Conservation (phyloP, 2,329 filamentous ascomycete genomes). For the Stylonectria norvegica region DNA sequence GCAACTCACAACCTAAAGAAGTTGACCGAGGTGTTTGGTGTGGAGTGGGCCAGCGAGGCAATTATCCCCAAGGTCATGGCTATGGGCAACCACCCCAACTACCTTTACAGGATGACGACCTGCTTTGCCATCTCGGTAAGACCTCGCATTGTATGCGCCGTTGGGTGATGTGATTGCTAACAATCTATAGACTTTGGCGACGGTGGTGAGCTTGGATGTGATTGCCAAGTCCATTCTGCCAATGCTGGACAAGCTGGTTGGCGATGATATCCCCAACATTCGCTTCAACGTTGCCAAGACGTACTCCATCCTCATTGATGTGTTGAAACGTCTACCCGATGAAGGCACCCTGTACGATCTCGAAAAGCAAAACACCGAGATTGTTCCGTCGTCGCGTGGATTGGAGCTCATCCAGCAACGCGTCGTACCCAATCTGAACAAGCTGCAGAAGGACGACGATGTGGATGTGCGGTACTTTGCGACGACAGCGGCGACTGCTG, state of each 20-base stretch:
- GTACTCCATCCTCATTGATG: slow-evolving; percentile 83
- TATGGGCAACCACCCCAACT: slow-evolving; percentile 98
- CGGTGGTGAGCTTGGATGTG: slow-evolving; percentile 88
- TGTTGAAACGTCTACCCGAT: slow-evolving; percentile 86
- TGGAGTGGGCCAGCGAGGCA: slow-evolving; percentile 93
- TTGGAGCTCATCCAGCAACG: slow-evolving; percentile 80
- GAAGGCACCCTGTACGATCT: slow-evolving; percentile 81
- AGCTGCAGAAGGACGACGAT: slow-evolving; percentile 94
- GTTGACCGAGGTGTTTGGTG: slow-evolving; percentile 95
- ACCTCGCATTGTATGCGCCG: slow-evolving; percentile 20
- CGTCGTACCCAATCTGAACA: slow-evolving; percentile 85
- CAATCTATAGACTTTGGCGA: slow-evolving; percentile 72
- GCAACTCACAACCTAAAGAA: slow-evolving; percentile 98
- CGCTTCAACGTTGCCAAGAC: slow-evolving; percentile 99
- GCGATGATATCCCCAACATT: slow-evolving; percentile 96
- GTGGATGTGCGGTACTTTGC: slow-evolving; percentile 98
- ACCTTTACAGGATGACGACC: slow-evolving; percentile 99
- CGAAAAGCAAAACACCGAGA: slow-evolving; percentile 69
- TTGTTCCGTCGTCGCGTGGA: slow-evolving; percentile 65
- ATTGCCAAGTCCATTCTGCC: slow-evolving; percentile 91
- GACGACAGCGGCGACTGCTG: slow-evolving; percentile 73
- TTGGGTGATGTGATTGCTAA: slow-evolving; percentile 18
- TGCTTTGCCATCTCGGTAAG: slow-evolving; percentile 97
- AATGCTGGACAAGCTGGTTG: slow-evolving; percentile 90
- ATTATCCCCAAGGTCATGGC: slow-evolving; percentile 99